phyloP scores from a whole-genome alignment of 1,284 basidiomycete species.

The Rhodotorula sp. region DNA sequence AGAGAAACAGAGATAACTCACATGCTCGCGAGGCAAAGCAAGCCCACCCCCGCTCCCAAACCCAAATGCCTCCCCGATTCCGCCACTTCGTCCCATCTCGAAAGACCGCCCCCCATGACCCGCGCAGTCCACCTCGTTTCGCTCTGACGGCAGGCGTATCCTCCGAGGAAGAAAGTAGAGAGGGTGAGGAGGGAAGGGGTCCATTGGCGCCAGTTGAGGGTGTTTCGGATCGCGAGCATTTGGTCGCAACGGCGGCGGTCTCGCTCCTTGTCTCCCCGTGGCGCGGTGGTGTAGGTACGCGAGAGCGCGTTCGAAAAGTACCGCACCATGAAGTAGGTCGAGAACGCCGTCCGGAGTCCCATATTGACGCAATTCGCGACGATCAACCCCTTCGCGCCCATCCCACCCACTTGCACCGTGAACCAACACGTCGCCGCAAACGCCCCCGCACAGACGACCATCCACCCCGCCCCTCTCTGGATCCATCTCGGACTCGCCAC shows the following conservation, averaged over 20 bases:
- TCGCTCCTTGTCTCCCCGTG: neutral
- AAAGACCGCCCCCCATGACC: neutral
- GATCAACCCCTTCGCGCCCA: slow-evolving; percentile 68
- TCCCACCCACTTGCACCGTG: slow-evolving; percentile 52
- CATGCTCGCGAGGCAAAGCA: slow-evolving; percentile 32
- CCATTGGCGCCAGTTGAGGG: slow-evolving; percentile 14
- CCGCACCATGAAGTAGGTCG: slow-evolving; percentile 25
- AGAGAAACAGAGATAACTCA: neutral
- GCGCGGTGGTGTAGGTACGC: neutral
- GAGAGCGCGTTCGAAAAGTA: slow-evolving; percentile 22
- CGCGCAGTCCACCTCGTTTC: slow-evolving; percentile 8
- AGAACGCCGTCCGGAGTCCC: slow-evolving; percentile 60
- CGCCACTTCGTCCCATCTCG: neutral
- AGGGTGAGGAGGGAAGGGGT: slow-evolving; percentile 12
- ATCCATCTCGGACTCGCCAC: slow-evolving; percentile 67
- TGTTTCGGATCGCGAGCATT: too few relatives aligned
- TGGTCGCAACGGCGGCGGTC: neutral
- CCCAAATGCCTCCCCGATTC: slow-evolving; percentile 21
- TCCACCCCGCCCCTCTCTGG: slow-evolving; percentile 60
- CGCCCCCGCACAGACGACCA: slow-evolving; percentile 60
- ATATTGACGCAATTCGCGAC: slow-evolving; percentile 72
- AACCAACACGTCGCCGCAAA: slow-evolving; percentile 59
- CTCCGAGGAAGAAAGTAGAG: neutral
- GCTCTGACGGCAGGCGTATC: slow-evolving; percentile 21
- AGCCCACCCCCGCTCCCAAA: slow-evolving; percentile 23